Evolutionary conservation across 768 basidiomycete species (phyloP).

Genomic region (Suillus alpinus): DNA sequence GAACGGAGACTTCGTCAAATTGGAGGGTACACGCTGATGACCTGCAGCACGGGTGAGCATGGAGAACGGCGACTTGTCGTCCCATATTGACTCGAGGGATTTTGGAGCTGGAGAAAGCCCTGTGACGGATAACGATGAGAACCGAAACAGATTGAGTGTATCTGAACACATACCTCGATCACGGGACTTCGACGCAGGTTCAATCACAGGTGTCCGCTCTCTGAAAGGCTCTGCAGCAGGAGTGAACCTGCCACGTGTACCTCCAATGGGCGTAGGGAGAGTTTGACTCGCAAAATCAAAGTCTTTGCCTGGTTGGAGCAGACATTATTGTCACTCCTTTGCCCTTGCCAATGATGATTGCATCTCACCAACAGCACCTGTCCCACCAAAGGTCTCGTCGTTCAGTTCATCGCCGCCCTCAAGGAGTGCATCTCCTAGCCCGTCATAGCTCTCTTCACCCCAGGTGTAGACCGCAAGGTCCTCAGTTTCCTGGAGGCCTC

Average conservation of each 20-base stretch:
- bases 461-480: conserved; percentile 90
- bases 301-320: conserved; percentile 64
- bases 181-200: conserved; percentile 17
- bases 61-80: conserved; percentile 75
- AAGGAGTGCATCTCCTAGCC: conserved; percentile 80
- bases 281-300: conserved; percentile 76
- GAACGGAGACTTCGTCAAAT: conserved; percentile 22
- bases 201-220: conserved; percentile 28
- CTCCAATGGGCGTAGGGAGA: conserved; percentile 24
- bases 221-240: conserved; percentile 22
- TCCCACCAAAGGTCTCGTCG: conserved; percentile 91
- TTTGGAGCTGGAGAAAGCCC: conserved; percentile 35
- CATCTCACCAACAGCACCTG: conserved; percentile 67
- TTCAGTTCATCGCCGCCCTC: conserved; percentile 93
- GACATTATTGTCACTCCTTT: conserved; percentile 10
- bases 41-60: conserved; percentile 51
- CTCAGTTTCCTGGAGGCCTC: conserved; percentile 56
- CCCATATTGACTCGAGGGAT: conserved; percentile 77
- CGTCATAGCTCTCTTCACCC: conserved; percentile 90
- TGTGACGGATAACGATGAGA: conserved; percentile 13
- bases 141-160: conserved; percentile 8
- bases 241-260: conserved; percentile 16
- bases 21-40: conserved; percentile 23
- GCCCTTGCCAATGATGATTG: conserved; percentile 6
- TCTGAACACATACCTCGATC: conserved; percentile 27